Evolutionary conservation across 768 basidiomycete genomes (phyloP).

Genomic region (Mrakia blollopis): DNA sequence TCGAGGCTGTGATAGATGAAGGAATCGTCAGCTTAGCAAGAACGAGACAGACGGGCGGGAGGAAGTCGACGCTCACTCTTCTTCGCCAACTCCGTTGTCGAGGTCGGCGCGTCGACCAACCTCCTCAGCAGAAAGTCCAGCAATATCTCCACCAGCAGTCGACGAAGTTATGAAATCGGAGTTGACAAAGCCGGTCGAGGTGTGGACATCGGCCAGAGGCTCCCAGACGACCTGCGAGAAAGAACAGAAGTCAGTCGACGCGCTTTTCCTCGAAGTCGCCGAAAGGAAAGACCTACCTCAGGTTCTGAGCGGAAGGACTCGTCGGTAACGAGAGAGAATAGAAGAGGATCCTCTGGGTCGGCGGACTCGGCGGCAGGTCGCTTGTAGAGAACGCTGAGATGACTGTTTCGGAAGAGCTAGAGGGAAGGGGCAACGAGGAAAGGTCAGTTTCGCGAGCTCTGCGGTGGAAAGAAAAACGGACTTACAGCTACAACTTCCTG

Average conservation of each 20-base stretch:
- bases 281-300: conserved; percentile 38
- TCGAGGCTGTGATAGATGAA: not conserved
- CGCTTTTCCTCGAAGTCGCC: too few relatives aligned
- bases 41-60: not conserved
- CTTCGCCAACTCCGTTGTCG: conserved; percentile 26
- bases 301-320: conserved; percentile 70
- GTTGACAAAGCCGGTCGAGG: conserved; percentile 71
- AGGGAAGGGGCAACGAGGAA: not conserved
- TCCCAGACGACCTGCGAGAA: conserved; percentile 69
- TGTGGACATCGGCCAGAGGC: conserved; percentile 77
- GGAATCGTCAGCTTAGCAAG: conserved; percentile 3
- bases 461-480: not conserved
- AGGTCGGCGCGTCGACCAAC: conserved; percentile 20
- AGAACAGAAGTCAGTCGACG: too few relatives aligned
- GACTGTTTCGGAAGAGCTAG: conserved; percentile 78
- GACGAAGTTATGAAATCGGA: conserved; percentile 58
- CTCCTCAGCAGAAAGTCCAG: conserved; percentile 43
- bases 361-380: conserved; percentile 39
- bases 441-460: not conserved
- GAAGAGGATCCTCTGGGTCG: conserved; percentile 45
- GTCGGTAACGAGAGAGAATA: conserved; percentile 84
- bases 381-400: conserved; percentile 81
- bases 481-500: conserved; percentile 29
- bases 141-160: conserved; percentile 64
- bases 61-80: conserved; percentile 39